Conservation (phyloP, 2,329 filamentous ascomycete species). For the Colletotrichum tabaci region DNA sequence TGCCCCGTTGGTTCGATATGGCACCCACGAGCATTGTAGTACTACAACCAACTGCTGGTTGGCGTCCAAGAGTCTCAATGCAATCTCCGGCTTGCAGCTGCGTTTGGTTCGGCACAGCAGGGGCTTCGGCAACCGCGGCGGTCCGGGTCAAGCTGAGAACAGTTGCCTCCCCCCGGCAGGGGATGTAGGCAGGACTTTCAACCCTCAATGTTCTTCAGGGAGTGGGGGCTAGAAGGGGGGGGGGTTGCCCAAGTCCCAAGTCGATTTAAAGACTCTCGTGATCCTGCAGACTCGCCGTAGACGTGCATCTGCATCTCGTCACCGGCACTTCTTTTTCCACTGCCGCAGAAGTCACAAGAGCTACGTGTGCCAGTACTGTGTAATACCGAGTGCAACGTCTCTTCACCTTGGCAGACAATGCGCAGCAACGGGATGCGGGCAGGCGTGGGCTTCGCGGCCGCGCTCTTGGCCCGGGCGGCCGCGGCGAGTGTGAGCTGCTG, state of each 20-base stretch:
- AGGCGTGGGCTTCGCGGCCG: not conserved
- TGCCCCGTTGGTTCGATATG: not conserved
- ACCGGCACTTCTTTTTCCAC: not conserved
- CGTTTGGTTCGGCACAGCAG: not conserved
- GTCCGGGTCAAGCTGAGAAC: not conserved
- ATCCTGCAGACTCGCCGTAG: slow-evolving; percentile 1
- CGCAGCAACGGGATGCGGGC: slow-evolving; percentile 13
- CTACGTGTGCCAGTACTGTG: not conserved
- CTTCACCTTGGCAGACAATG: slow-evolving; percentile 2
- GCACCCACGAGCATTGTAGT: not conserved
- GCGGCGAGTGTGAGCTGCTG: not conserved
- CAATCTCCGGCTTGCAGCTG: slow-evolving; percentile 14
- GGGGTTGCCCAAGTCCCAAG: not conserved
- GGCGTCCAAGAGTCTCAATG: not conserved
- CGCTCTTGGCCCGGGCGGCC: not conserved
- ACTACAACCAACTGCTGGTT: not conserved
- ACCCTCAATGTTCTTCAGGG: no score
- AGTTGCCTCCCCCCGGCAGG: not conserved
- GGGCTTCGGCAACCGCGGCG: not conserved
- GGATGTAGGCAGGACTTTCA: not conserved
- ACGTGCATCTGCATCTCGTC: not conserved
- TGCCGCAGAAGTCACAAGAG: not conserved
- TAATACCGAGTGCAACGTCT: not conserved
- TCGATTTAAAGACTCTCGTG: slow-evolving; percentile 3
- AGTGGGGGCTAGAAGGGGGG: no score